Percentiles rank a stretch among this genome's conserved stretches.
These are phyloP conservation scores for Bipolaris oryzae DNA, from an alignment of 2,329 filamentous ascomycete genomes.

Conservation along the genomic window DNA sequence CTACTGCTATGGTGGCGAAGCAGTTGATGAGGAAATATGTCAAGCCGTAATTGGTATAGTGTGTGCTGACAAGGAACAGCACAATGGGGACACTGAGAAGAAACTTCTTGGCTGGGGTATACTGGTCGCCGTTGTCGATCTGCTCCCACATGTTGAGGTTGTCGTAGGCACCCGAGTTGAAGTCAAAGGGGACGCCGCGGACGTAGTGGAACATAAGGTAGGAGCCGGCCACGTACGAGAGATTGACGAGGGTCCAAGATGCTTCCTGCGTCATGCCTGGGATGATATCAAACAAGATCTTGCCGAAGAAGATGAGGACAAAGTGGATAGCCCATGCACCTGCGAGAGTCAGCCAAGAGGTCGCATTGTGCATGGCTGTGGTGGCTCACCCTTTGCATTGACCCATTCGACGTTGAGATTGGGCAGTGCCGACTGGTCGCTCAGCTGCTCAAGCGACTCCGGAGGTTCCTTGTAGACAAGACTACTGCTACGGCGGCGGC, in stretches of 20 bases:
- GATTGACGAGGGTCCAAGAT: slow-evolving; percentile 98
- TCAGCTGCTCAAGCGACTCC: slow-evolving; percentile 96
- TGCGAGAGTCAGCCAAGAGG: slow-evolving; percentile 49
- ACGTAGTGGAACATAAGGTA: slow-evolving; percentile 99
- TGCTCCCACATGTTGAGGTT: slow-evolving; percentile 99
- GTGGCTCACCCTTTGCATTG: slow-evolving; percentile 83
- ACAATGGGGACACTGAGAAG: slow-evolving; percentile 91
- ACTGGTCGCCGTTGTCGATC: slow-evolving; percentile 98
- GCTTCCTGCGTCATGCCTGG: slow-evolving; percentile 96
- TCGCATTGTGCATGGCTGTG: not conserved
- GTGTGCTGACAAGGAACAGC: slow-evolving; percentile 93
- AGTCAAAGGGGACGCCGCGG: slow-evolving; percentile 96
- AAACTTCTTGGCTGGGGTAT: slow-evolving; percentile 98
- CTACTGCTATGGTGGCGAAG: slow-evolving; percentile 85
- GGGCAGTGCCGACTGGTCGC: slow-evolving; percentile 90
- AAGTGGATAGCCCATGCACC: slow-evolving; percentile 98
- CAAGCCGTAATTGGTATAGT: slow-evolving; percentile 98
- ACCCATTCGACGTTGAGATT: slow-evolving; percentile 99
- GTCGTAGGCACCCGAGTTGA: slow-evolving; percentile 97
- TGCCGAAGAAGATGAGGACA: slow-evolving; percentile 86
- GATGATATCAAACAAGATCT: slow-evolving; percentile 96
- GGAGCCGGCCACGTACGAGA: slow-evolving; percentile 97
- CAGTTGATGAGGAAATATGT: slow-evolving; percentile 98
- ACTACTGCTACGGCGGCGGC: slow-evolving; percentile 95
- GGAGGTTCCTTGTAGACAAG: slow-evolving; percentile 97